Base-by-base conservation (phyloP, 176 grass and related monocot species). In the Triticum dicoccoides region DNA sequence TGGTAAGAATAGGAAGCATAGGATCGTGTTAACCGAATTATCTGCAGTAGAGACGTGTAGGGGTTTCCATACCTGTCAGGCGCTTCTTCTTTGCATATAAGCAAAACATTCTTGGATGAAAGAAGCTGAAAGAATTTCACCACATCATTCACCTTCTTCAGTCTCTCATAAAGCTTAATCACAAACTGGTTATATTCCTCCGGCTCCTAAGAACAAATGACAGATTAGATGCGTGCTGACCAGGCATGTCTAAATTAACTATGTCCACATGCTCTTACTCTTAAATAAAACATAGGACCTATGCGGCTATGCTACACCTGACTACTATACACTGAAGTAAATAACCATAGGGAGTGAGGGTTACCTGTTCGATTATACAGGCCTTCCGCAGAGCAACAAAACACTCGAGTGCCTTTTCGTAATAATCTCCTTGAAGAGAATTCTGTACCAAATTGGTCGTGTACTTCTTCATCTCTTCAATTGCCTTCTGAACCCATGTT, bases 341-440 rank as follows among this genome's bases (percentile, higher is more conserved):
- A 84, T 30, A 80, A 49, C 38, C 4, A 9, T 6, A 34, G 34
- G 39, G 41, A 58, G 25, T 37, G 49, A 58, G 18, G 23, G 79
- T 80, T 95, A 98, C 96, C 93, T 98, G 96, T 81, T 95, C 96
- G 45, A 98, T 92, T 86, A 95, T 98, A 37, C 93, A 98, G 61
- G 91, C 93, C 75, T 94, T 94, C 38, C 91, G 82, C 17, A 95
- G 78, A 77, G 93, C 93, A 83, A 80, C 81, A 80, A 98, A 82
- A 86, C 91, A 98, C 52, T 95, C 88, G 14, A 98, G 56, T 41
- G 96, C 91, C 82, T 95, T 95, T 66, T 67, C 77, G 58, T 91
- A 91, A 80, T 85, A 68, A 88, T 86, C 80, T 49, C 83, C 84
- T 14, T 89, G 71, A 63, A 38, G 42, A 44, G 86, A 94, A 82